Conservation (phyloP, 2,329 filamentous ascomycete genomes). For the Penicillium hesseltinei region DNA sequence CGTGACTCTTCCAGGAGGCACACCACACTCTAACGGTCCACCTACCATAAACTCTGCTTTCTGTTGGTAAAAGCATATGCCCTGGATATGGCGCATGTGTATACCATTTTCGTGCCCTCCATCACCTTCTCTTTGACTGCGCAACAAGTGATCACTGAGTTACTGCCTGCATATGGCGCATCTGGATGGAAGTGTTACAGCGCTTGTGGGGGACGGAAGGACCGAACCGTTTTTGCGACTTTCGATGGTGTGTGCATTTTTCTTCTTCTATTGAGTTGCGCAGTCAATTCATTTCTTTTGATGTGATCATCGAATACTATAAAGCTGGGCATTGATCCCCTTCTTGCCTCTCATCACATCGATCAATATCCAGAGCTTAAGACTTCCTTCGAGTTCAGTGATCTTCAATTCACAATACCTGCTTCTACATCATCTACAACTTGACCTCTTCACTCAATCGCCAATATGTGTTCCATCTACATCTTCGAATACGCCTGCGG, state of each 20-base stretch:
- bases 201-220: constrained; percentile 8
- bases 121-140: constrained; percentile 20
- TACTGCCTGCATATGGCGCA: constrained; percentile 19
- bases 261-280: constrained; percentile 14
- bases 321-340: constrained; percentile 16
- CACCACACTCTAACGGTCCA: constrained; percentile 27
- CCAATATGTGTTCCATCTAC: constrained; percentile 39
- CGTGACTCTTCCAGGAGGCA: constrained; percentile 8
- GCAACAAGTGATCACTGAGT: constrained; percentile 6
- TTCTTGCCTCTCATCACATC: constrained; percentile 6
- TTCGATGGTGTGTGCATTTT: constrained; percentile 11
- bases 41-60: constrained; percentile 27
- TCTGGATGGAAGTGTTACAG: constrained; percentile 11
- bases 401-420: background rate
- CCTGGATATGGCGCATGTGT: constrained; percentile 17
- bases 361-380: constrained; percentile 3
- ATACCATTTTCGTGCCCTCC: constrained; percentile 12
- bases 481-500: constrained; percentile 40
- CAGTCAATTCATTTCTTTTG: constrained; percentile 18
- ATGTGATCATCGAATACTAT: constrained; percentile 23
- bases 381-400: background rate
- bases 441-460: background rate
- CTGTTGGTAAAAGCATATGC: constrained; percentile 24
- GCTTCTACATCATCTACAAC: background rate
- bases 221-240: background rate